Conservation (phyloP, 2,329 filamentous ascomycete genomes). For the Xylariaceae sp. region DNA sequence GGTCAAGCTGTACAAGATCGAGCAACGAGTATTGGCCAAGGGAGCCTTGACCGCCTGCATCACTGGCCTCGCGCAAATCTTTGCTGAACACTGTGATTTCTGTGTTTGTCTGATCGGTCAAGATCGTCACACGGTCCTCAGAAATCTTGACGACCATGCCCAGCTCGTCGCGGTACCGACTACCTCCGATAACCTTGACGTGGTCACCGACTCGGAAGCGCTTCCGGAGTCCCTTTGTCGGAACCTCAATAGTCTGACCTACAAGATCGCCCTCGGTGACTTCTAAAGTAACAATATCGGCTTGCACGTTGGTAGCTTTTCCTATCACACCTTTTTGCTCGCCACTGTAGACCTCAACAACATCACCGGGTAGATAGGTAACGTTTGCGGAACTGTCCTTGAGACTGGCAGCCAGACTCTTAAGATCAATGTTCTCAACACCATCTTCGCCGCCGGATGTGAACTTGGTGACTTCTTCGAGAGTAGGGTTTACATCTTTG, state of each 20-base stretch:
- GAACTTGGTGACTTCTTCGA: slow-evolving; percentile 96
- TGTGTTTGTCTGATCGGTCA: slow-evolving; percentile 87
- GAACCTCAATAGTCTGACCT: slow-evolving; percentile 86
- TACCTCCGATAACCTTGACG: slow-evolving; percentile 96
- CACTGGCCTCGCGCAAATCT: slow-evolving; percentile 87
- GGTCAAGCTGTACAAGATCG: slow-evolving; percentile 90
- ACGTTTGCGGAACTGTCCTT: slow-evolving; percentile 79
- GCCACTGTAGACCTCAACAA: slow-evolving; percentile 94
- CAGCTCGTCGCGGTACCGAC: slow-evolving; percentile 89
- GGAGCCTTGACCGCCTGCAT: slow-evolving; percentile 79
- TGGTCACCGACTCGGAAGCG: slow-evolving; percentile 91
- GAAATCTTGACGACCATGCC: slow-evolving; percentile 94
- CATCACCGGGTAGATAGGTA: slow-evolving; percentile 85
- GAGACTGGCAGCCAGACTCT: slow-evolving; percentile 82
- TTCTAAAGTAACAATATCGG: slow-evolving; percentile 85
- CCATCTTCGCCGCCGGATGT: slow-evolving; percentile 85
- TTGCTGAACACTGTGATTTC: slow-evolving; percentile 99
- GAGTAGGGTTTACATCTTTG: slow-evolving; percentile 84
- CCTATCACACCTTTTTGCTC: slow-evolving; percentile 91
- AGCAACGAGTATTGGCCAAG: slow-evolving; percentile 89
- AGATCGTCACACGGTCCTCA: slow-evolving; percentile 85
- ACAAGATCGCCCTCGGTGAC: slow-evolving; percentile 78
- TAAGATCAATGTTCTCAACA: slow-evolving; percentile 87
- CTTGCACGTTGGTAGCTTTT: slow-evolving; percentile 78
- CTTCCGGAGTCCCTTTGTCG: slow-evolving; percentile 87